A percentile compares a stretch with the other conserved stretches of the same genome.
Evolutionary conservation across 2,329 filamentous ascomycete species (phyloP).

Genomic region (Cercospora berteroae): DNA sequence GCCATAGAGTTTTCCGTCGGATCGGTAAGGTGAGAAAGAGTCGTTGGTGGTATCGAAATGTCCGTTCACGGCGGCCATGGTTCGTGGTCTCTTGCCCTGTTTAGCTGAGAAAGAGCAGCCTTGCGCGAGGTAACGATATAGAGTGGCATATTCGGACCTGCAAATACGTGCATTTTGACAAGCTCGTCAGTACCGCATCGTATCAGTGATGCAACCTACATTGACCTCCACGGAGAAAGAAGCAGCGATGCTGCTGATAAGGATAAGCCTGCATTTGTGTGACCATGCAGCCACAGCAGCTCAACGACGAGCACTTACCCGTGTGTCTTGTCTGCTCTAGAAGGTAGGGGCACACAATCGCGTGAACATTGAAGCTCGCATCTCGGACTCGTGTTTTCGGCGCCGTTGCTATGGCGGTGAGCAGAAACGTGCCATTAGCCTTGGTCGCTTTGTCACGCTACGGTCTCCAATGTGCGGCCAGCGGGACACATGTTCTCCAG

Average conservation of each 20-base stretch:
- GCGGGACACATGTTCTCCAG: not conserved
- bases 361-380: not conserved
- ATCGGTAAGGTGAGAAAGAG: conserved; percentile 57
- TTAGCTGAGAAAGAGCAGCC: not conserved
- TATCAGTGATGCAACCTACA: not conserved
- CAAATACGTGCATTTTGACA: not conserved
- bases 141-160: not conserved
- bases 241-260: conserved; percentile 7
- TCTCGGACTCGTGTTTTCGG: not conserved
- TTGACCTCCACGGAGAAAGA: conserved; percentile 11
- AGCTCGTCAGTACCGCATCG: not conserved
- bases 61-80: conserved; percentile 22
- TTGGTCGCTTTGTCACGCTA: not conserved
- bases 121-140: not conserved
- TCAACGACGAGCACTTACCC: not conserved
- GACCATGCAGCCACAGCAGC: not conserved
- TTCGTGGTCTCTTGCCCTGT: not conserved
- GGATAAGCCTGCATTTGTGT: conserved; percentile 4
- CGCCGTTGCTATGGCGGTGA: conserved; percentile 1
- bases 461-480: not conserved
- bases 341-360: not conserved
- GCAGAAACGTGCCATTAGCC: not conserved
- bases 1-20: conserved; percentile 62
- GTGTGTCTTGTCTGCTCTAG: not conserved
- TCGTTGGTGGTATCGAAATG: conserved; percentile 30